Percentiles rank a stretch among this genome's conserved stretches.
Conservation (phyloP, 75 land plant genomes). For the Picea glauca region DNA sequence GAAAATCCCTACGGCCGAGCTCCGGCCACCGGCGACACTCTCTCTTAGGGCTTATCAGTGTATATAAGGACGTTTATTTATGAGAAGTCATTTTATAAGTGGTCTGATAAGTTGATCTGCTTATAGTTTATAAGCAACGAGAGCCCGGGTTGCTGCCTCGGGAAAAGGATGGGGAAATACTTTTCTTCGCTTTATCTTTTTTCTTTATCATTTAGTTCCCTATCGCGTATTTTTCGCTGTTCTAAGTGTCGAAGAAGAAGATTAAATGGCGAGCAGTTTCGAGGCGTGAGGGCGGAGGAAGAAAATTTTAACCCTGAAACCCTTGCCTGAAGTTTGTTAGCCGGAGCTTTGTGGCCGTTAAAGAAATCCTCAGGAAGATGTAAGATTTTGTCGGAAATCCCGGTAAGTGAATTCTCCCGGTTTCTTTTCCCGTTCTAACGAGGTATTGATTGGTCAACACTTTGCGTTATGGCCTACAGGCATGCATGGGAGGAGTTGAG, state of each 20-base stretch:
- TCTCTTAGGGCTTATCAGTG: background rate
- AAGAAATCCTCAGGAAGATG: background rate
- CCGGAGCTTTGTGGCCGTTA: background rate
- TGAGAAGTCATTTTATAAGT: background rate
- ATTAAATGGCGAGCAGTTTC: constrained; percentile 2
- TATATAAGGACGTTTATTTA: background rate
- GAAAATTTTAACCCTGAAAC: background rate
- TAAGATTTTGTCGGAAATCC: background rate
- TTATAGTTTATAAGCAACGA: constrained; percentile 5
- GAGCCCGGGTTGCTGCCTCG: constrained; percentile 1
- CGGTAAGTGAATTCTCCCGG: background rate
- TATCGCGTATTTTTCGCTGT: background rate
- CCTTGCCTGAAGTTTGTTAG: background rate
- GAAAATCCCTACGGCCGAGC: background rate
- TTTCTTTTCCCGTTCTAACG: background rate
- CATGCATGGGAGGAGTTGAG: background rate
- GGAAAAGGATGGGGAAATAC: constrained; percentile 11
- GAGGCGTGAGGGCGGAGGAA: background rate
- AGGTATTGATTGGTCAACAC: background rate
- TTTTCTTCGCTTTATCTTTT: constrained; percentile 6
- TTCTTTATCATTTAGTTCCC: background rate
- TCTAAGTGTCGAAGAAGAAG: background rate
- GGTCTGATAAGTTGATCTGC: background rate
- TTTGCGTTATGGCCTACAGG: background rate
- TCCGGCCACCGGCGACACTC: background rate